phyloP scores from a whole-genome alignment of 805 yeast genomes.

The Barnettozyma salicaria region DNA sequence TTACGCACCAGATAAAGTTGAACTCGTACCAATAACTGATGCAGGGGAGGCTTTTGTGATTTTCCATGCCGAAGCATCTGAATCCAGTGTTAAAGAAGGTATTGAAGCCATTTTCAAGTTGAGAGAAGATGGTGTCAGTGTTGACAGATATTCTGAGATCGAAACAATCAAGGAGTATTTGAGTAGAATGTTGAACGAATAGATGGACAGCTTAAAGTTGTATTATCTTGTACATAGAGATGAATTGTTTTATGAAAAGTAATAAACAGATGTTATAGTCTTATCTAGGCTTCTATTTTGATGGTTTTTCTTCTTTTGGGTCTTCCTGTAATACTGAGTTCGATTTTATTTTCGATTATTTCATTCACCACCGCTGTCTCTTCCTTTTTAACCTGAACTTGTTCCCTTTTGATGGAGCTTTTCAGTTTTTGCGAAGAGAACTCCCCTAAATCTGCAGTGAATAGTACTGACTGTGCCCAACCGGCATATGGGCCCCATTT shows the following conservation, averaged over 20 bases:
- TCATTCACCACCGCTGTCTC: conserved; percentile 4
- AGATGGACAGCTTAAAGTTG: background rate
- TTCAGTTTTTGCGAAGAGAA: conserved; percentile 70
- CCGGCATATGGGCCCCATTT: conserved; percentile 93
- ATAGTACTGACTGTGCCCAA: conserved; percentile 96
- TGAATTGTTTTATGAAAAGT: conserved; percentile 1
- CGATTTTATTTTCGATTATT: conserved; percentile 18
- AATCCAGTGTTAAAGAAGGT: conserved; percentile 36
- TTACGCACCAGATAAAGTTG: conserved; percentile 40
- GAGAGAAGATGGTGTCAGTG: conserved; percentile 34
- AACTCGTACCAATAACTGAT: conserved; percentile 23
- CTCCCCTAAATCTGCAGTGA: conserved; percentile 75
- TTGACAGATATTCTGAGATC: conserved; percentile 31
- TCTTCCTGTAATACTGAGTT: conserved; percentile 25
- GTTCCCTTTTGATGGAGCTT: conserved; percentile 23
- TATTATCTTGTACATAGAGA: conserved; percentile 7
- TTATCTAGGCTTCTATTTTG: conserved; percentile 5
- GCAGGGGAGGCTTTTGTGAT: conserved; percentile 43
- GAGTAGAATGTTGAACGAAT: conserved; percentile 15
- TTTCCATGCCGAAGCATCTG: conserved; percentile 40
- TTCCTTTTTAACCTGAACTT: conserved; percentile 11
- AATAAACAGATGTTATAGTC: background rate
- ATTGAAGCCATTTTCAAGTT: conserved; percentile 38
- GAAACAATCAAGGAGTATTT: conserved; percentile 29
- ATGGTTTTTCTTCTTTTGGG: conserved; percentile 24